Conservation (phyloP, 2,329 filamentous ascomycete genomes). For the Arthrobotrys musiformis region DNA sequence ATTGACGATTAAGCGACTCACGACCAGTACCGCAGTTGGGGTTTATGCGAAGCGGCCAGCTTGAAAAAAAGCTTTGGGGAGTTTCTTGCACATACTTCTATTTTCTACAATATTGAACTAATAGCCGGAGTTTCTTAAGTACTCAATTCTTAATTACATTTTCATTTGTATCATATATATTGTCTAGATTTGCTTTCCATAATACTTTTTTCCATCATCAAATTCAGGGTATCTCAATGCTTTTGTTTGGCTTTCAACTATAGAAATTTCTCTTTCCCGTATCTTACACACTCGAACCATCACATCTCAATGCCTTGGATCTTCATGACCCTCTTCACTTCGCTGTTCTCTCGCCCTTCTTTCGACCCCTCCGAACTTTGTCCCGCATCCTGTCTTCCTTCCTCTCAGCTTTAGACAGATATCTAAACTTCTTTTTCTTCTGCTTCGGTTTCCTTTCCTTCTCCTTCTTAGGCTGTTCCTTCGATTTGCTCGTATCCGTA, state of each 20-base stretch:
- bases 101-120: not conserved
- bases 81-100: conserved; percentile 2
- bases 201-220: not conserved
- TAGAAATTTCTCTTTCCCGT: conserved; percentile 8
- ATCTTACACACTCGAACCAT: not conserved
- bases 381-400: conserved; percentile 72
- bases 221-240: not conserved
- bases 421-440: conserved; percentile 91
- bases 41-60: not conserved
- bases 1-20: not conserved
- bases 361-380: conserved; percentile 75
- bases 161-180: conserved; percentile 18
- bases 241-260: not conserved
- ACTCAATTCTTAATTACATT: conserved; percentile 2
- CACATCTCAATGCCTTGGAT: not conserved
- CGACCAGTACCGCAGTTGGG: not conserved
- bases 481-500: conserved; percentile 57
- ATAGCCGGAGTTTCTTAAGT: not conserved
- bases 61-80: not conserved
- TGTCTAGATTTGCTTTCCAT: too few species aligned
- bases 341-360: conserved; percentile 59
- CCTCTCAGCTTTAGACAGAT: conserved; percentile 87
- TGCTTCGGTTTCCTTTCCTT: conserved; percentile 72
- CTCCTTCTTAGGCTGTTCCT: conserved; percentile 62
- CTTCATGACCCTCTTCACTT: not conserved